Conservation (phyloP, 768 basidiomycete species). For the Cyclocybe aegerita region DNA sequence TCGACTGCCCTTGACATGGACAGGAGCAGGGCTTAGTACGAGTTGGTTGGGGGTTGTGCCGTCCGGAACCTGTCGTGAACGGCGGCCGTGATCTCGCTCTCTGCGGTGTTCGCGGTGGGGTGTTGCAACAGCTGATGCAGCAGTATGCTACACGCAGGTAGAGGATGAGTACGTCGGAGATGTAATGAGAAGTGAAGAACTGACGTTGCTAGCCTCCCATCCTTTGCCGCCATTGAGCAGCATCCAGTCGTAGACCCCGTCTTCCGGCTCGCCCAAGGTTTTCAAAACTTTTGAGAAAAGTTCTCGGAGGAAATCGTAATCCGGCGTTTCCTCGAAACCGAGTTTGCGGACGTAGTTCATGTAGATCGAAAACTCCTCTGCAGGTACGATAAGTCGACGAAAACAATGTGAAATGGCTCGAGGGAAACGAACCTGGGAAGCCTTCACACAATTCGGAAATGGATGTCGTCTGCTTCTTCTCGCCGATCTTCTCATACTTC, state of each 20-base stretch:
- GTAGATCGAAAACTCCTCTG: conserved; percentile 98
- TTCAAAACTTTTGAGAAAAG: conserved; percentile 91
- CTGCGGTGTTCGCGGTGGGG: conserved; percentile 58
- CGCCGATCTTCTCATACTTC: conserved; percentile 99
- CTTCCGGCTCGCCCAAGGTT: conserved; percentile 84
- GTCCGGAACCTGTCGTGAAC: conserved; percentile 60
- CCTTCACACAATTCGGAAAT: conserved; percentile 95
- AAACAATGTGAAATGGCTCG: neutral
- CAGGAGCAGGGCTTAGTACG: conserved; percentile 64
- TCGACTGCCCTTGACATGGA: conserved; percentile 58
- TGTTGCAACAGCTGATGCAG: conserved; percentile 48
- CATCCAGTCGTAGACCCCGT: conserved; percentile 97
- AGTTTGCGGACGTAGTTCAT: conserved; percentile 99
- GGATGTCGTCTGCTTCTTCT: conserved; percentile 94
- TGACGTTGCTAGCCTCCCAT: conserved; percentile 87
- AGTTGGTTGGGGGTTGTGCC: conserved; percentile 56
- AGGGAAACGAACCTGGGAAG: conserved; percentile 74
- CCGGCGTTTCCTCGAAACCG: conserved; percentile 95
- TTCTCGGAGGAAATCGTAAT: conserved; percentile 97
- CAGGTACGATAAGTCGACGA: neutral
- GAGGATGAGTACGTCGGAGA: neutral
- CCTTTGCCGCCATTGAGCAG: conserved; percentile 90
- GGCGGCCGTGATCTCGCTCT: conserved; percentile 53
- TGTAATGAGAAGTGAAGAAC: conserved; percentile 26
- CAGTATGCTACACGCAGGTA: conserved; percentile 44